These are phyloP conservation scores for Ophiocordyceps camponoti-floridani DNA, from an alignment of 2,329 filamentous ascomycete genomes.

Conservation along the genomic window DNA sequence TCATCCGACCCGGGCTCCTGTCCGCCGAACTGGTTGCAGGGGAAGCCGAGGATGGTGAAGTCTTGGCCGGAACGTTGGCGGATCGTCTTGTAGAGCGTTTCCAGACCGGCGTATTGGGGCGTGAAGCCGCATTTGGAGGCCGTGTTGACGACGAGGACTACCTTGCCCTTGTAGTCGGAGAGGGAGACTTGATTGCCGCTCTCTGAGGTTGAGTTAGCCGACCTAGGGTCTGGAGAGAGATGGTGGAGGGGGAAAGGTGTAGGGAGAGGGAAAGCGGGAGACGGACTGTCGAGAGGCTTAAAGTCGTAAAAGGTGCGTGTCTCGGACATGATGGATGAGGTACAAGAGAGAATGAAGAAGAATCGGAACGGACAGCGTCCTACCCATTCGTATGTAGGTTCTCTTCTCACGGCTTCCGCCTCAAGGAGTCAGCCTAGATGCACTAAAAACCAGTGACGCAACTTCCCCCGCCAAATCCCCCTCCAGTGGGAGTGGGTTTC, in stretches of 20 bases:
- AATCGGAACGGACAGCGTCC: too few species aligned
- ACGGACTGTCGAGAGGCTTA: constrained; percentile 58
- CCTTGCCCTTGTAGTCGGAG: constrained; percentile 65
- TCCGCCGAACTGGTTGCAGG: constrained; percentile 90
- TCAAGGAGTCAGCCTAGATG: too few species aligned
- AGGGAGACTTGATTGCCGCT: constrained; percentile 54
- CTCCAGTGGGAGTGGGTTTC: too few species aligned
- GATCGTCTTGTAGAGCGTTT: constrained; percentile 72
- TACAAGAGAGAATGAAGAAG: neutral
- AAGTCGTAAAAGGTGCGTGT: constrained; percentile 57
- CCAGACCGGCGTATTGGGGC: constrained; percentile 79
- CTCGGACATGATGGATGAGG: constrained; percentile 16
- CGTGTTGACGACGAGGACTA: constrained; percentile 91
- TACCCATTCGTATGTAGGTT: too few species aligned
- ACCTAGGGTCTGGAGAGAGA: neutral
- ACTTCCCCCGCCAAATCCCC: too few species aligned
- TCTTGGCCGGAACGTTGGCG: constrained; percentile 51
- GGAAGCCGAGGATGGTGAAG: constrained; percentile 85
- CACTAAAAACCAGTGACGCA: too few species aligned
- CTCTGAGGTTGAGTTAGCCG: constrained; percentile 8
- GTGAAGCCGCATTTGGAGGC: constrained; percentile 99
- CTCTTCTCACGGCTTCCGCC: too few species aligned
- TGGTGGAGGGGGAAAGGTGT: neutral
- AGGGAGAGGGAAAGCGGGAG: neutral
- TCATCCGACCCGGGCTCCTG: constrained; percentile 79